Conservation (phyloP, 306 rosid genomes). For the Casuarina cunninghamiana region DNA sequence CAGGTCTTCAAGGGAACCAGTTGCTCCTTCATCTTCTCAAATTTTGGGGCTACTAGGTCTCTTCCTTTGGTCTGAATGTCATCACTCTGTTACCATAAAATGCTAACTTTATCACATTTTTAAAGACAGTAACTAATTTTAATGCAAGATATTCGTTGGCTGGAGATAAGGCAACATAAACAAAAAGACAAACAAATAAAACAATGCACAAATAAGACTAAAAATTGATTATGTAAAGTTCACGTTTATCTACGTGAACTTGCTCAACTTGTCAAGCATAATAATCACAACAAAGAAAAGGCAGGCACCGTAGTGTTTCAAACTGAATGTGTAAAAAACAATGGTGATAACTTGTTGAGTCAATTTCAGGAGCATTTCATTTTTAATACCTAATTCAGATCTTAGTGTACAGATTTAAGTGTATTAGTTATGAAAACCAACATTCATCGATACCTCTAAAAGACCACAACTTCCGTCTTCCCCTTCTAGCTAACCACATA, state of each 20-base stretch:
- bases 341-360: not conserved
- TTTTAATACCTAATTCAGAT: not conserved
- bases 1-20: constrained; percentile 67
- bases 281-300: not conserved
- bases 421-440: not conserved
- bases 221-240: not conserved
- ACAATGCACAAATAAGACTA: not conserved
- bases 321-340: not conserved
- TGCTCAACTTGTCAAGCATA: not conserved
- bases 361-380: not conserved
- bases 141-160: constrained; percentile 9
- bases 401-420: not conserved
- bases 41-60: constrained; percentile 58
- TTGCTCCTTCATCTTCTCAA: constrained; percentile 52
- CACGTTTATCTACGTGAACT: not conserved
- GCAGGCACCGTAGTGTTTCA: not conserved
- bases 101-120: constrained; percentile 18
- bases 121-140: constrained; percentile 10
- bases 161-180: not conserved
- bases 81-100: constrained; percentile 45
- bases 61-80: constrained; percentile 66
- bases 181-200: not conserved
- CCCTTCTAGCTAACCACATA: not conserved
- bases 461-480: not conserved
- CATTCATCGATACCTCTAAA: constrained; percentile 1